These are phyloP conservation scores for Globisporangium sylvaticum DNA, from an alignment of 352 stramenopile species.

Conservation along the genomic window DNA sequence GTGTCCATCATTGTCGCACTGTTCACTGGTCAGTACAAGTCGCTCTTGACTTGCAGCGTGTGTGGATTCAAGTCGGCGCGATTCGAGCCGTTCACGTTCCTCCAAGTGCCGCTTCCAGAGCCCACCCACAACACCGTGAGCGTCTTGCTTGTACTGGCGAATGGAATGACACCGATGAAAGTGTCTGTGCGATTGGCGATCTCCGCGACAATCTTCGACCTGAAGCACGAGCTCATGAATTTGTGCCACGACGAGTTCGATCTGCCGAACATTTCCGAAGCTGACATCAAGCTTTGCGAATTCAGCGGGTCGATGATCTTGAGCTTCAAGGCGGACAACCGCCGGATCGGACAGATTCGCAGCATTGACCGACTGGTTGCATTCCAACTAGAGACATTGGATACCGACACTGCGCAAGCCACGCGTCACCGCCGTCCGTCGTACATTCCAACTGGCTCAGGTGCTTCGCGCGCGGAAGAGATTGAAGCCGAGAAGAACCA, in stretches of 20 bases:
- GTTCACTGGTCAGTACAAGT: constrained; percentile 99
- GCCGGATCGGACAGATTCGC: constrained; percentile 78
- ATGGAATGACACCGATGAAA: constrained; percentile 69
- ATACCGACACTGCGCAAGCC: constrained; percentile 60
- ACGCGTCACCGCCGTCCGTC: constrained; percentile 76
- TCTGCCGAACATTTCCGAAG: constrained; percentile 52
- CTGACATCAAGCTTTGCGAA: constrained; percentile 85
- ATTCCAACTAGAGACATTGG: constrained; percentile 78
- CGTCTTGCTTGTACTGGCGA: constrained; percentile 71
- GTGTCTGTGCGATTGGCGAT: constrained; percentile 79
- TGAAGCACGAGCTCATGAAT: constrained; percentile 83
- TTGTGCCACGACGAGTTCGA: constrained; percentile 75
- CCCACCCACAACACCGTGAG: constrained; percentile 82
- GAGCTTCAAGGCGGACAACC: constrained; percentile 85
- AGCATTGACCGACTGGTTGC: constrained; percentile 85
- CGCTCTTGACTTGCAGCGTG: constrained; percentile 92
- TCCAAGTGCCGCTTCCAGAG: constrained; percentile 86
- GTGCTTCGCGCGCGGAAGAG: constrained; percentile 31
- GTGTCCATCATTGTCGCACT: constrained; percentile 99
- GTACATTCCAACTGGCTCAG: constrained; percentile 40
- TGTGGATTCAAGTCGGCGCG: constrained; percentile 94
- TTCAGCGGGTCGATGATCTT: constrained; percentile 85
- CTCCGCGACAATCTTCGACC: constrained; percentile 80
- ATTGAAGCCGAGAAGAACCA: constrained; percentile 26
- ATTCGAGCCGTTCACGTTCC: constrained; percentile 93